Percentiles rank a stretch among this genome's conserved stretches.
Conservation (phyloP, 805 yeast species). For the Yarrowia deformans region DNA sequence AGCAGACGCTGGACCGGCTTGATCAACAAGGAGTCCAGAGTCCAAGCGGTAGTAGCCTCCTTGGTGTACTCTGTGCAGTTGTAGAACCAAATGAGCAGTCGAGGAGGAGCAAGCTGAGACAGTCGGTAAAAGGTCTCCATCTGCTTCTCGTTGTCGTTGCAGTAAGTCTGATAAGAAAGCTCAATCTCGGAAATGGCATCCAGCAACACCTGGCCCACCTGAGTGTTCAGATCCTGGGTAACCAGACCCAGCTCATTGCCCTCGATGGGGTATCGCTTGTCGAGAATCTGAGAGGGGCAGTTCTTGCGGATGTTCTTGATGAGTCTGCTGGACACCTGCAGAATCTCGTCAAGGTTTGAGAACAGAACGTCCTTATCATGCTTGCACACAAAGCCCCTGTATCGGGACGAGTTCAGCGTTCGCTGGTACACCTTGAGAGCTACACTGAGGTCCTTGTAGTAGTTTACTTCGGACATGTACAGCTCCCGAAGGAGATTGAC, state of each 20-base stretch:
- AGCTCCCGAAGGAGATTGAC: conserved; percentile 51
- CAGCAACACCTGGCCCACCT: conserved; percentile 49
- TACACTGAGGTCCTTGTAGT: conserved; percentile 51
- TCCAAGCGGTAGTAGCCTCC: conserved; percentile 52
- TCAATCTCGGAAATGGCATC: conserved; percentile 49
- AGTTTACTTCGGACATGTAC: conserved; percentile 51
- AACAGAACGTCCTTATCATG: conserved; percentile 47
- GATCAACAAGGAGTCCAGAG: conserved; percentile 53
- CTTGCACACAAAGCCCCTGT: conserved; percentile 45
- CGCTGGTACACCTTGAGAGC: conserved; percentile 49
- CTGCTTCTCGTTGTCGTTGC: conserved; percentile 48
- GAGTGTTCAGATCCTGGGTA: conserved; percentile 44
- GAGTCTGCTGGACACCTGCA: conserved; percentile 48
- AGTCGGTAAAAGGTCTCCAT: conserved; percentile 46
- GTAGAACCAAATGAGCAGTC: conserved; percentile 50
- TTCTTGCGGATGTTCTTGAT: conserved; percentile 46
- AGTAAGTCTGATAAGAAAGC: conserved; percentile 49
- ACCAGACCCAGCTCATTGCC: conserved; percentile 42
- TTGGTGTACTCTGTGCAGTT: conserved; percentile 48
- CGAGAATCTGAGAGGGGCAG: conserved; percentile 48
- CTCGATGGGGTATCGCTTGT: conserved; percentile 43
- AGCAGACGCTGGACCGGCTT: conserved; percentile 57
- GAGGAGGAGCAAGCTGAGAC: conserved; percentile 45
- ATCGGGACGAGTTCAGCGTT: conserved; percentile 44
- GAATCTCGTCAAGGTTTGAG: conserved; percentile 50